These are phyloP conservation scores for Leccinum boreale DNA, from an alignment of 768 basidiomycete genomes.

Conservation along the genomic window DNA sequence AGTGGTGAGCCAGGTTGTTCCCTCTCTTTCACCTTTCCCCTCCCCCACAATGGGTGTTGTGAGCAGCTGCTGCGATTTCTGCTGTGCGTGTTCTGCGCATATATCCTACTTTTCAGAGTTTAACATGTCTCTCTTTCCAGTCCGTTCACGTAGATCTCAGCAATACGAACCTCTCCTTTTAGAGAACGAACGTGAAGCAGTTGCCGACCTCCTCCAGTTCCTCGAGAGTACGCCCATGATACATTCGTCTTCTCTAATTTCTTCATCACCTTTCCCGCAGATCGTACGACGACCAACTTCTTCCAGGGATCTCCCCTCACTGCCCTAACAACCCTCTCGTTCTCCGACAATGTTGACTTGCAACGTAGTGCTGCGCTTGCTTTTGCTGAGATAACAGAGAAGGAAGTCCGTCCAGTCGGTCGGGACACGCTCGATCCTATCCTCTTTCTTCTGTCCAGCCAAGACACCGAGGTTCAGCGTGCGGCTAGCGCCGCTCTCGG, in stretches of 20 bases:
- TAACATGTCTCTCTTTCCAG: conserved; percentile 40
- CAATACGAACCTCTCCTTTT: conserved; percentile 82
- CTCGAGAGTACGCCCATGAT: conserved; percentile 77
- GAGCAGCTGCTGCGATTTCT: conserved; percentile 79
- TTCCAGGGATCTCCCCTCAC: conserved; percentile 90
- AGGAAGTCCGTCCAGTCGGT: conserved; percentile 95
- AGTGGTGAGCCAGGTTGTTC: conserved; percentile 2
- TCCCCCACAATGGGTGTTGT: conserved; percentile 61
- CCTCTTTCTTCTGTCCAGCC: conserved; percentile 92
- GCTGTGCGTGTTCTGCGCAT: conserved; percentile 51
- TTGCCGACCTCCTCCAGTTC: conserved; percentile 95
- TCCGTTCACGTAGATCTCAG: conserved; percentile 79
- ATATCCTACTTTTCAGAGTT: conserved; percentile 1
- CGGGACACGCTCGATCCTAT: conserved; percentile 98
- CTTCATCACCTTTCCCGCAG: conserved; percentile 26
- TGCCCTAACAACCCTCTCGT: conserved; percentile 94
- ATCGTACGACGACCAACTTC: conserved; percentile 98
- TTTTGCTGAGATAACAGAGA: conserved; percentile 99
- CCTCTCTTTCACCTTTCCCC: background rate
- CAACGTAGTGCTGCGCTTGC: conserved; percentile 97
- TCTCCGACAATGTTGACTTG: conserved; percentile 98
- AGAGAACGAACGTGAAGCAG: conserved; percentile 95
- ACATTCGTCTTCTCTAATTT: background rate
- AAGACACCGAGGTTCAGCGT: conserved; percentile 98
- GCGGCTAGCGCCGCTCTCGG: conserved; percentile 97